phyloP scores from a whole-genome alignment of 345 rosid species.

The Aquilaria yunnanensis region DNA sequence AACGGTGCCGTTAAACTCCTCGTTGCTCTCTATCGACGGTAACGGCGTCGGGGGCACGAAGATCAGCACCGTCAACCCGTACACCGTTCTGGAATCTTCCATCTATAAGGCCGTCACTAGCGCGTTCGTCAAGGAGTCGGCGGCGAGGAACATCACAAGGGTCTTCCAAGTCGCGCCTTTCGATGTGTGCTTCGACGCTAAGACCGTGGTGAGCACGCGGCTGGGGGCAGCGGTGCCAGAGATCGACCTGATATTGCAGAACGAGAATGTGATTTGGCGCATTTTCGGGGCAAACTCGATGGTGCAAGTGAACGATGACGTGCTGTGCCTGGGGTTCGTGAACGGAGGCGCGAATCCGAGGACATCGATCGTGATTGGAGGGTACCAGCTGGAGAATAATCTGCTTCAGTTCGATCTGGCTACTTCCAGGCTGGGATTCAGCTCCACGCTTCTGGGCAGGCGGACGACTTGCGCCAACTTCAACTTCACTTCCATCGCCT shows the following conservation, averaged over 20 bases:
- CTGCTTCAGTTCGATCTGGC: conserved; percentile 62
- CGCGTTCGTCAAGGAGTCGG: conserved; percentile 30
- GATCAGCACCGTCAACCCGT: conserved; percentile 66
- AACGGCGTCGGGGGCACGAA: conserved; percentile 63
- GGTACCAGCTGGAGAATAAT: conserved; percentile 49
- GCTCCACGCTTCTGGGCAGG: conserved; percentile 44
- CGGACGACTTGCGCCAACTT: conserved; percentile 59
- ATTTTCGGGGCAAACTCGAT: conserved; percentile 64
- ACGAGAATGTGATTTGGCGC: conserved; percentile 43
- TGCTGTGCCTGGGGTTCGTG: conserved; percentile 58
- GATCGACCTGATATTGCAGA: conserved; percentile 43
- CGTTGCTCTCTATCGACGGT: conserved; percentile 31
- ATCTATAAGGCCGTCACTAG: conserved; percentile 36
- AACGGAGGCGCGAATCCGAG: conserved; percentile 54
- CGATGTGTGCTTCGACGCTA: conserved; percentile 44
- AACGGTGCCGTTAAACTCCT: conserved; percentile 29
- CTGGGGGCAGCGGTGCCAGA: conserved; percentile 51
- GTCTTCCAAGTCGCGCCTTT: conserved; percentile 49
- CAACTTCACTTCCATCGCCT: conserved; percentile 50
- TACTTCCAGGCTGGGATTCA: conserved; percentile 52
- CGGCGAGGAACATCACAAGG: conserved; percentile 38
- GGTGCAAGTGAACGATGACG: conserved; percentile 41
- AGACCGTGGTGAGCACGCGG: conserved; percentile 35
- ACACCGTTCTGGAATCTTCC: conserved; percentile 52
- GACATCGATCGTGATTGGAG: conserved; percentile 69